phyloP scores from a whole-genome alignment of 1,139 yeast genomes.

The Blastobotrys niveus region DNA sequence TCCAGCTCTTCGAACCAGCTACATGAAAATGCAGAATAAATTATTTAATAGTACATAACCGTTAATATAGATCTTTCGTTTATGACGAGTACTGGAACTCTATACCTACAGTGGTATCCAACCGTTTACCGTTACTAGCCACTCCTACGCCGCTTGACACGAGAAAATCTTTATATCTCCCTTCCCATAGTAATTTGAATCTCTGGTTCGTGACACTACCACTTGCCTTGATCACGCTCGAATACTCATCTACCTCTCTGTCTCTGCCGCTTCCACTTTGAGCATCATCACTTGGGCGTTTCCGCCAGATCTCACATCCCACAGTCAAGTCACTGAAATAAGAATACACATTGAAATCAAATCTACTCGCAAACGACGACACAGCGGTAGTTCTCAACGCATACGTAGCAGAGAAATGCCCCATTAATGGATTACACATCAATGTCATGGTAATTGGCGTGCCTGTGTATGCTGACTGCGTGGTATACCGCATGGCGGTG shows the following conservation, averaged over 20 bases:
- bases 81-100: slow-evolving; percentile 36
- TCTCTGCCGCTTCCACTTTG: neutral
- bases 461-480: slow-evolving; percentile 80
- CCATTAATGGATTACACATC: slow-evolving; percentile 84
- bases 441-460: slow-evolving; percentile 86
- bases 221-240: slow-evolving; percentile 70
- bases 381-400: slow-evolving; percentile 74
- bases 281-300: slow-evolving; percentile 12
- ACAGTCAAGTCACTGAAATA: slow-evolving; percentile 81
- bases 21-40: too few species aligned
- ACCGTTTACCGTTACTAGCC: slow-evolving; percentile 30
- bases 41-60: too few species aligned
- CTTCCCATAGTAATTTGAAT: slow-evolving; percentile 77
- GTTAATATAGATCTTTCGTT: too few species aligned
- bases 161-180: slow-evolving; percentile 72
- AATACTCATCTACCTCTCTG: slow-evolving; percentile 29
- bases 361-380: slow-evolving; percentile 75
- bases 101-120: slow-evolving; percentile 35
- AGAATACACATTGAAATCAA: slow-evolving; percentile 86
- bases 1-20: too few species aligned
- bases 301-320: slow-evolving; percentile 74
- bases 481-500: slow-evolving; percentile 76
- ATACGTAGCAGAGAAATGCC: slow-evolving; percentile 84
- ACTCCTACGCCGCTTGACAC: slow-evolving; percentile 69
- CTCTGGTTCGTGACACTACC: slow-evolving; percentile 62